phyloP scores from a whole-genome alignment of 495 filamentous ascomycete genomes.

The Tuber aestivum region DNA sequence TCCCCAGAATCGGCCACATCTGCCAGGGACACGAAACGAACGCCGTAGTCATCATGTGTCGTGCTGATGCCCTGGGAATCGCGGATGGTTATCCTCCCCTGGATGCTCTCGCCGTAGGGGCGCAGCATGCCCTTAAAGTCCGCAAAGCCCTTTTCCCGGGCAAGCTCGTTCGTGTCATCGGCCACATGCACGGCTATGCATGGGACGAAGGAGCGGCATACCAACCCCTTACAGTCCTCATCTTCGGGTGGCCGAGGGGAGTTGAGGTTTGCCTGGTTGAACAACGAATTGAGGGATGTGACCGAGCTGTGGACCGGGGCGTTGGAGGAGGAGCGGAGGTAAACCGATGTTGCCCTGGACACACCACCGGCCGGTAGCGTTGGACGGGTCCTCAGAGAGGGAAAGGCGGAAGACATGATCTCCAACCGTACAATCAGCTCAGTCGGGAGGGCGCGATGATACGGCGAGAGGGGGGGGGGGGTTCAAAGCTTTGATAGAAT shows the following conservation, averaged over 20 bases:
- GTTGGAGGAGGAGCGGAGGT: constrained; percentile 30
- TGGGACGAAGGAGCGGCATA: constrained; percentile 78
- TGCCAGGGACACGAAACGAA: constrained; percentile 68
- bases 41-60: constrained; percentile 81
- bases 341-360: constrained; percentile 29
- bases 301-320: constrained; percentile 34
- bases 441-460: not conserved
- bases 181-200: constrained; percentile 80
- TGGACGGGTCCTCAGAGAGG: constrained; percentile 20
- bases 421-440: not conserved
- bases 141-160: constrained; percentile 75
- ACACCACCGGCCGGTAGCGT: constrained; percentile 30
- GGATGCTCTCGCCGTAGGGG: constrained; percentile 84
- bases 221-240: constrained; percentile 47
- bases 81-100: constrained; percentile 80
- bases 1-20: constrained; percentile 49
- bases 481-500: not conserved
- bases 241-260: constrained; percentile 8
- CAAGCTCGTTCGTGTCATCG: constrained; percentile 70
- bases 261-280: constrained; percentile 17
- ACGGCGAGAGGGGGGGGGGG: not conserved
- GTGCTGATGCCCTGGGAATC: constrained; percentile 79
- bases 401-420: constrained; percentile 28
- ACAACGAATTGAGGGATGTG: constrained; percentile 37
- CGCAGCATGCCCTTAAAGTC: constrained; percentile 79